phyloP scores from a whole-genome alignment of 768 basidiomycete genomes.

The Paxillus rubicundulus region DNA sequence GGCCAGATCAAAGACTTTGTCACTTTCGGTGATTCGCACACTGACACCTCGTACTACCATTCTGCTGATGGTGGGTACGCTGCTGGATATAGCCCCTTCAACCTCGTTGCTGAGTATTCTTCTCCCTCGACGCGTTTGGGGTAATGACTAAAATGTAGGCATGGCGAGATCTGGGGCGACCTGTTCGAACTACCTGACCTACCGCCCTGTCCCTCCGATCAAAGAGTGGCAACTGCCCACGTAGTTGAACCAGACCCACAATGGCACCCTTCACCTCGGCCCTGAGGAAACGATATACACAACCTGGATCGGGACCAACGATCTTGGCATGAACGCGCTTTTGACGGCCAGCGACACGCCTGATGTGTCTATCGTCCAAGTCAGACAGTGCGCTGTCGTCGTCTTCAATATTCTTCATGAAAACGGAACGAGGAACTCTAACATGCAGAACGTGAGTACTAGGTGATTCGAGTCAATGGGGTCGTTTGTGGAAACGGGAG shows the following conservation, averaged over 20 bases:
- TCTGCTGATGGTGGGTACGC: conserved; percentile 43
- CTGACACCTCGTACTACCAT: conserved; percentile 44
- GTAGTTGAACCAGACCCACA: conserved; percentile 43
- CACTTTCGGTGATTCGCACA: conserved; percentile 68
- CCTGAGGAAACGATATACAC: conserved; percentile 56
- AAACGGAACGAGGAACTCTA: conserved; percentile 61
- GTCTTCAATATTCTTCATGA: conserved; percentile 57
- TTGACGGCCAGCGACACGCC: conserved; percentile 47
- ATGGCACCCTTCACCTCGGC: conserved; percentile 36
- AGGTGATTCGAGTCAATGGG: neutral
- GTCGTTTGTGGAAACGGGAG: neutral
- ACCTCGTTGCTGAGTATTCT: conserved; percentile 41
- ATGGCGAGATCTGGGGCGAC: conserved; percentile 63
- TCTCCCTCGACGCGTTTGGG: neutral
- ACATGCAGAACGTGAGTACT: conserved; percentile 62
- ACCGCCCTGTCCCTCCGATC: conserved; percentile 55
- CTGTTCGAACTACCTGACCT: conserved; percentile 62
- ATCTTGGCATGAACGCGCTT: conserved; percentile 54
- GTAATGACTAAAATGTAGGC: conserved; percentile 2
- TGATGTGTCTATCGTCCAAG: conserved; percentile 55
- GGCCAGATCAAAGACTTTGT: conserved; percentile 61
- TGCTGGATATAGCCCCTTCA: conserved; percentile 50
- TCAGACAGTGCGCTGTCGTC: conserved; percentile 54
- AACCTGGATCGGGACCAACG: conserved; percentile 69
- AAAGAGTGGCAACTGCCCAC: conserved; percentile 47